Conservation (phyloP, 1,284 basidiomycete species). For the Vanrija sp. region DNA sequence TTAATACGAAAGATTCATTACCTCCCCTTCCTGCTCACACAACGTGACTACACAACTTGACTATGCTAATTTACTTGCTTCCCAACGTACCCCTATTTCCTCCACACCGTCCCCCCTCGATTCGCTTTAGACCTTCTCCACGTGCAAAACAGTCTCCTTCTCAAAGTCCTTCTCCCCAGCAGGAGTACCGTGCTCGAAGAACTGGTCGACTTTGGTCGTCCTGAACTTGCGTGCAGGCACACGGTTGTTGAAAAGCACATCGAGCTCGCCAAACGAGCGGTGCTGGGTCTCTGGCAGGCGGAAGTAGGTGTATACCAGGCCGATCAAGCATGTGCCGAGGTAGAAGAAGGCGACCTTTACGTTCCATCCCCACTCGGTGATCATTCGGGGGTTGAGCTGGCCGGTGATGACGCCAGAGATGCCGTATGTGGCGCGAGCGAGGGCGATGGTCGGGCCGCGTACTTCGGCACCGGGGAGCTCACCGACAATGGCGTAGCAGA, state of each 20-base stretch:
- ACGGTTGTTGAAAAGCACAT: conserved; percentile 37
- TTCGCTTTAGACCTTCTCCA: too few relatives aligned
- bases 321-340: conserved; percentile 23
- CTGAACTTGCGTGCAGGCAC: conserved; percentile 37
- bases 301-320: conserved; percentile 24
- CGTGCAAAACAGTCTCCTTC: too few relatives aligned
- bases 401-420: conserved; percentile 41
- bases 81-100: too few relatives aligned
- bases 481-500: conserved; percentile 18
- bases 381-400: conserved; percentile 48
- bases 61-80: background rate
- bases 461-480: conserved; percentile 20
- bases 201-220: conserved; percentile 34
- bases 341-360: conserved; percentile 45
- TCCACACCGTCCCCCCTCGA: too few relatives aligned
- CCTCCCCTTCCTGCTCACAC: too few relatives aligned
- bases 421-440: conserved; percentile 50
- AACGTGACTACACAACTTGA: background rate
- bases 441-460: conserved; percentile 51
- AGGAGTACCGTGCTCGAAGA: conserved; percentile 13
- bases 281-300: conserved; percentile 42
- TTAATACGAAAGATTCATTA: too few relatives aligned
- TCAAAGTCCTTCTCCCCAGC: background rate
- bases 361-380: conserved; percentile 51
- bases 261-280: conserved; percentile 21